Evolutionary conservation across 805 yeast species (phyloP), one percentile per base, ranked within the genome.

Genomic region (Metschnikowia drakensbergensis): DNA sequence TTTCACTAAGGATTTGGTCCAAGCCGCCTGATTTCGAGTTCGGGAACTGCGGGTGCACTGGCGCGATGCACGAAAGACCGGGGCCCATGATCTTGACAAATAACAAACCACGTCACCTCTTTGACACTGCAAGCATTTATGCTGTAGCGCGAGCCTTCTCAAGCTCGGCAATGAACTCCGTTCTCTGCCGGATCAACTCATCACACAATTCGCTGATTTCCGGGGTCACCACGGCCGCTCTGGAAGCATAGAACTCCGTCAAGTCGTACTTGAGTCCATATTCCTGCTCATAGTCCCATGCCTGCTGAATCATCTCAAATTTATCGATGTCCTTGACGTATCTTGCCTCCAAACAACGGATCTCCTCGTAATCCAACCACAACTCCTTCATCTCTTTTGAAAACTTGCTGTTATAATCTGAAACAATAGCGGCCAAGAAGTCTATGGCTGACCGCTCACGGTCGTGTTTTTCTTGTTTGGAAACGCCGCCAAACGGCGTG

Each of bases 271-370:
- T 66, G 38, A 82, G 79, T 8, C 82, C 76, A 57, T 74, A 78
- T 54, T 73, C 72, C 57, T 81, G 83, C 69, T 89, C 96, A 63
- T 91, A 92, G 66, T 90, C 88, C 76, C 82, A 82, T 35, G 91
- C 84, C 69, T 88, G 88, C 55, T 86, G 77, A 54, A 87, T 73
- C 80, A 90, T 80, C 68, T 90, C 97, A 62, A 80, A 86, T 73
- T 92, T 92, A 67, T 92, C 98, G 52, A 94, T 82, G 66, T 92
- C 97, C 69, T 92, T 92, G 54, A 92, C 97, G 57, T 88, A 88
- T 47, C 83, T 75, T 9, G 97, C 96, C 66, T 92, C 98, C 26
- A 80, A 64, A 37, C 84, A 80, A 56, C 88, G 75, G 57, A 88
- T 85, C 60, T 85, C 82, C 70, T 92, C 99, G 68, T 92, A 92